phyloP scores from a whole-genome alignment of 176 grass and related monocot genomes.

The Tillandsia fasciculata region DNA sequence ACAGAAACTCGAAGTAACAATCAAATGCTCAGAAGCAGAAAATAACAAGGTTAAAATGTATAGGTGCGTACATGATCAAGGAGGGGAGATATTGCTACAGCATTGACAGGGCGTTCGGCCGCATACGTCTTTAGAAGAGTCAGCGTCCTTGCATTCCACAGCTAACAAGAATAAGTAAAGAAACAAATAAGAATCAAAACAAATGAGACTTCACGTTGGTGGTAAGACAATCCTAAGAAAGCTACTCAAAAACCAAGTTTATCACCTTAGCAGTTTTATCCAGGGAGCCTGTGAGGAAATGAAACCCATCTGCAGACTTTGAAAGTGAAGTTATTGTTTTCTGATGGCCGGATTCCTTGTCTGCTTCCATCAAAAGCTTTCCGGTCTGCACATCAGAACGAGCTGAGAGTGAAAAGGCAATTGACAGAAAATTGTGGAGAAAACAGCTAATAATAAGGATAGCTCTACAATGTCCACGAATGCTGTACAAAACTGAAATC shows the following conservation, averaged over 20 bases:
- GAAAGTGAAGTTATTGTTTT: constrained; percentile 60
- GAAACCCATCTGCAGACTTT: constrained; percentile 53
- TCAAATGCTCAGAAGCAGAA: background rate
- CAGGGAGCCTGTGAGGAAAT: constrained; percentile 64
- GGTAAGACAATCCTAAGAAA: background rate
- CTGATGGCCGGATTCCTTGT: constrained; percentile 58
- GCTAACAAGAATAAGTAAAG: constrained; percentile 21
- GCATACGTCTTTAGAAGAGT: constrained; percentile 70
- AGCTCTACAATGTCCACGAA: no score
- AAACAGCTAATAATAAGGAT: background rate
- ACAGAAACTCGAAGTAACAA: background rate
- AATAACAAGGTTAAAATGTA: background rate
- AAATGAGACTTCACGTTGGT: background rate
- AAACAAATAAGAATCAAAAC: background rate
- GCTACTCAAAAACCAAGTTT: background rate
- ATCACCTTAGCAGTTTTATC: constrained; percentile 88
- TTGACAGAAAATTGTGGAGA: background rate
- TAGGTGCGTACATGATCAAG: constrained; percentile 57
- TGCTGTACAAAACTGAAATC: background rate
- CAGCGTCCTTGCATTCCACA: constrained; percentile 66
- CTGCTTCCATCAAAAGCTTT: constrained; percentile 55
- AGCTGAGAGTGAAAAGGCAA: constrained; percentile 13
- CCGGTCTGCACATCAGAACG: constrained; percentile 44
- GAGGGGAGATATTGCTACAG: constrained; percentile 77
- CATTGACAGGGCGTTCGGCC: constrained; percentile 82